Percentiles rank a stretch among this genome's conserved stretches.
These are phyloP conservation scores for Pichia nakasei DNA, from an alignment of 805 yeast genomes.

Conservation along the genomic window DNA sequence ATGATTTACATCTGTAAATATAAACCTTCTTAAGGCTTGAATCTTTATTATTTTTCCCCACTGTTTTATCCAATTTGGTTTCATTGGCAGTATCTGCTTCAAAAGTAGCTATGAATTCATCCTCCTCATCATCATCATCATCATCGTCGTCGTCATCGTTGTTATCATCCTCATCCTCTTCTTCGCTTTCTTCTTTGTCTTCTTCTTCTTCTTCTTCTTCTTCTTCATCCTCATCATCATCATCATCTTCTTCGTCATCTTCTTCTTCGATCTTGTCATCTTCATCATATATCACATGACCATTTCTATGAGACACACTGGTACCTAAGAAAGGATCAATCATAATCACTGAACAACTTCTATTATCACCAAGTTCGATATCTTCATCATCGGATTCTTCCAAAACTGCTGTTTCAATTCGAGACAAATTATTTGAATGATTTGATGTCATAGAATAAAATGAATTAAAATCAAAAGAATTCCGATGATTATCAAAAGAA, in stretches of 20 bases:
- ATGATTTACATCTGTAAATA: conserved; percentile 24
- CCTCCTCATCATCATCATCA: not conserved
- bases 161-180: not conserved
- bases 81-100: not conserved
- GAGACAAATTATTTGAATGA: not conserved
- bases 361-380: not conserved
- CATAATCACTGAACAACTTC: no score
- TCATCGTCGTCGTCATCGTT: not conserved
- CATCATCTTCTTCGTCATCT: not conserved
- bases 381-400: no score
- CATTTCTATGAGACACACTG: no score
- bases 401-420: no score
- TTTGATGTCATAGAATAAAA: not conserved
- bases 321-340: no score
- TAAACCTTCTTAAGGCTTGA: not conserved
- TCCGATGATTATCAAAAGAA: no score
- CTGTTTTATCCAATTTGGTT: not conserved
- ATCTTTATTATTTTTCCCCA: not conserved
- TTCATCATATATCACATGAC: not conserved
- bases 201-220: not conserved
- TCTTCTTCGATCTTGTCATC: not conserved
- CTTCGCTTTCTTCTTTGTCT: not conserved
- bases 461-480: no score
- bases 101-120: not conserved
- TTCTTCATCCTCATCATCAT: not conserved